Evolutionary conservation across 2,329 filamentous ascomycete genomes (phyloP), one percentile per base, ranked within the genome.

Genomic region (Chrysoporthe puriensis): DNA sequence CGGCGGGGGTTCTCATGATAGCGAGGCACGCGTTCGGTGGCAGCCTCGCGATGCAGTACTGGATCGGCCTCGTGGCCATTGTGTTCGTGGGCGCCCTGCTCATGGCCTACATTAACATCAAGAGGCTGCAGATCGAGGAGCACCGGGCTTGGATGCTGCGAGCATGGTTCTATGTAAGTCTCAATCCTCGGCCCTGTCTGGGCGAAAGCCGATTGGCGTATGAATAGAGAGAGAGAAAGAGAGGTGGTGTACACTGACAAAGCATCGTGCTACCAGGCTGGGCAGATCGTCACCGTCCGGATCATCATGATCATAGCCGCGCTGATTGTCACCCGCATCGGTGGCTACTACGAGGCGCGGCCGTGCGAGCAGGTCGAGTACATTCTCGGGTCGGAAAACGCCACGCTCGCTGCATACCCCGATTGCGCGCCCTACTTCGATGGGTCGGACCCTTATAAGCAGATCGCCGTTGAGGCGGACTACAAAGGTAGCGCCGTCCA

Each of bases 81-180:
- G 72, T 81, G 5, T 85, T 85, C 3, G 74, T 83, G 0, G 70
- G 74, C 1, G 78, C 80, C 14, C 73, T 86, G 43, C 69, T 73
- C 0, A 69, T 89, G 56, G 84, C 86, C 0, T 83, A 82, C 50
- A 79, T 84, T 73, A 88, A 89, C 70, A 83, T 90, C 74, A 88
- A 86, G 73, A 77, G 79, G 2, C 75, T 89, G 1, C 86, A 89
- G 72, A 86, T 91, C 58, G 86, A 89, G 44, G 83, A 89, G 71
- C 87, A 90, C 69, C 81, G 88, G 1, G 85, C 85, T 3, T 90
- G 87, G 87, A 90, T 90, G 87, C 72, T 90, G 40, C 75, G 87
- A 26, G 80, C 83, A 8, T 85, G 83, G 83, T 77, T 83, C 50
- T 83, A 83, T 69, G 79, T 83, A 69, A 62, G 52, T 67, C 36